Base-by-base conservation (phyloP, 108 stramenopile genomes). In the Cyclotella atomus region DNA sequence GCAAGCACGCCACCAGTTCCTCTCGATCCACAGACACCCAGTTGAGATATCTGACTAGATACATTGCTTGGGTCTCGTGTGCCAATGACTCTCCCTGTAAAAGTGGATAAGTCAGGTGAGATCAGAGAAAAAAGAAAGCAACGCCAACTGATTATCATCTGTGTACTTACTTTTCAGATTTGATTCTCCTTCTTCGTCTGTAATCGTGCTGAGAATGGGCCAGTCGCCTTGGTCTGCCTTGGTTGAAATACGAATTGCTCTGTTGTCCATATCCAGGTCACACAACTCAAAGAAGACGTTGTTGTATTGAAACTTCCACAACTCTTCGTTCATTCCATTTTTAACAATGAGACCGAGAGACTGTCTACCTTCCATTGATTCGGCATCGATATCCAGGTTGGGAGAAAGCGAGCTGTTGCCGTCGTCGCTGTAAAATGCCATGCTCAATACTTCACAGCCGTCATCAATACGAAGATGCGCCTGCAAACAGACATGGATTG, bases 371-470 rank as follows among this genome's bases (percentile, higher is more conserved):
- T 90, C 91, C 46, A 76, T 82, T 54, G 77, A 75, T n/a, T 86
- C 88, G 5, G 62, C 68, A 53, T 67, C 70, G 15, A 72, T 50
- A 59, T 76, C 45, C 28, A 73, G 49, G 23, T 82, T 87, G 29
- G 87, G 83, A 46, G 86, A 84, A 32, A 87, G 73, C 7, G 81
- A 72, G 34, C 85, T 89, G 63, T 87, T 84, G 2, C 92, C 92
- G 64, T 90, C 88, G 46, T 93, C 89, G 9, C 90, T 80, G 56
- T 93, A 93, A 63, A 93, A 91, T 24, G 52, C 79, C 21, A 87
- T 68, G n/a, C 84, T 79, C 25, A 2, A 61, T 33, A 84, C 66
- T 61, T 67, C 57, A 35, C 50, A 68, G 21, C 71, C 47, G 16
- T 65, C 33, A 16, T 78, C 73, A 1, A 82, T 43, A 12, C 24